These are phyloP conservation scores for Teunomyces gatunensis DNA, from an alignment of 805 yeast genomes.

Conservation along the genomic window DNA sequence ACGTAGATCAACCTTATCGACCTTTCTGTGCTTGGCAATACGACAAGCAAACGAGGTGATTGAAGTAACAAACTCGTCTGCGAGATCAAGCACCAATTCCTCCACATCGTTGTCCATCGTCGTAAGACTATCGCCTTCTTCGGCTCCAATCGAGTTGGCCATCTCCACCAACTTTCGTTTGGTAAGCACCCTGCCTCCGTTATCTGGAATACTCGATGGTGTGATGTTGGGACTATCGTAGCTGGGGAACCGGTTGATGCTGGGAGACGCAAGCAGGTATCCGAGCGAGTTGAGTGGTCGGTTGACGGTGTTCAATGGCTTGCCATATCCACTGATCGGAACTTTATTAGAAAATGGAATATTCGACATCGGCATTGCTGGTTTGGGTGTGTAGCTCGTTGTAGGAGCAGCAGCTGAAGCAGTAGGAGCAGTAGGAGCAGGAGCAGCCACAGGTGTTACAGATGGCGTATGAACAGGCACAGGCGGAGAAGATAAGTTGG, in stretches of 20 bases:
- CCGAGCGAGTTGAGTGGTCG: not conserved
- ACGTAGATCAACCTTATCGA: constrained; percentile 24
- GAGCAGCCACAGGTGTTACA: not conserved
- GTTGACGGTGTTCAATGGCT: not conserved
- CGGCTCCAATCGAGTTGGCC: constrained; percentile 26
- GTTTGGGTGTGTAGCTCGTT: not conserved
- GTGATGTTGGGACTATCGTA: constrained; percentile 6
- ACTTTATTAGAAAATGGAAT: not conserved
- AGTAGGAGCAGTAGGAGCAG: not conserved
- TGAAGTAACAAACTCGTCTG: constrained; percentile 27
- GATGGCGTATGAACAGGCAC: not conserved
- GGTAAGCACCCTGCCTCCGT: constrained; percentile 26
- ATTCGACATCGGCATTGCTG: not conserved
- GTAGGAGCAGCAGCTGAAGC: not conserved
- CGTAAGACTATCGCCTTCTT: constrained; percentile 28
- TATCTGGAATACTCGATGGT: constrained; percentile 18
- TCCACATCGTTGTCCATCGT: constrained; percentile 28
- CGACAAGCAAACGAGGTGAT: constrained; percentile 29
- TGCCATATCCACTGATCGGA: not conserved
- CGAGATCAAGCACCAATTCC: constrained; percentile 26
- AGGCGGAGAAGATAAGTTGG: no score
- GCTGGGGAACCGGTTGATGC: not conserved
- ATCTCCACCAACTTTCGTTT: constrained; percentile 25
- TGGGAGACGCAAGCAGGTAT: not conserved
- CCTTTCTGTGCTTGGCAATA: constrained; percentile 27